Evolutionary conservation across 2,329 filamentous ascomycete species (phyloP).

Genomic region (Dothidotthia symphoricarpi): DNA sequence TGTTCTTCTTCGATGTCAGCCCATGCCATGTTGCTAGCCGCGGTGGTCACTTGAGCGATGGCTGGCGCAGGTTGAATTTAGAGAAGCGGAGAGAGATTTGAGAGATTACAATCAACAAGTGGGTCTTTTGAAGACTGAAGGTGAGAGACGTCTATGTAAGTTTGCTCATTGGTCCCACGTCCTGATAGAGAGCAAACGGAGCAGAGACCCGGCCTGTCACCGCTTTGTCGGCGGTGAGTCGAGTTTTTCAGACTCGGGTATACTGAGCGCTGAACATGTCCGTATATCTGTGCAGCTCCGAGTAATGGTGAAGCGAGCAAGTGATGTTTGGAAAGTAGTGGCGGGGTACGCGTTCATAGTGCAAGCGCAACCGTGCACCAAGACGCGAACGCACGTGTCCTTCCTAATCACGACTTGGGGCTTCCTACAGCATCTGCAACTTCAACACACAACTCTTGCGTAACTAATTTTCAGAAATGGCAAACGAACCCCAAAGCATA

Average conservation of each 20-base stretch:
- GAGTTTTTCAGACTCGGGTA: neutral
- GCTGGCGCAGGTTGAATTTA: neutral
- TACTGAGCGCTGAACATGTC: neutral
- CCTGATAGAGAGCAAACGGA: slow-evolving; percentile 16
- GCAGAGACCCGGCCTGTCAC: slow-evolving; percentile 6
- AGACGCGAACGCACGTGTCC: slow-evolving; percentile 29
- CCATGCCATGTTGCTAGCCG: slow-evolving; percentile 16
- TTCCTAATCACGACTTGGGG: neutral
- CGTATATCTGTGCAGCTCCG: too few species aligned
- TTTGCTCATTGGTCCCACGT: slow-evolving; percentile 10
- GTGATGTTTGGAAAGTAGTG: slow-evolving; percentile 2
- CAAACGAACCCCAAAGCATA: slow-evolving; percentile 55
- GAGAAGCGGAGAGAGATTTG: too few species aligned
- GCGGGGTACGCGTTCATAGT: slow-evolving; percentile 15
- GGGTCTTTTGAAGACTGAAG: neutral
- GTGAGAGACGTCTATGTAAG: slow-evolving; percentile 7
- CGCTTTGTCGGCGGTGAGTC: slow-evolving; percentile 4
- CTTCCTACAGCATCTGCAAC: slow-evolving; percentile 3
- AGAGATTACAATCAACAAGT: too few species aligned
- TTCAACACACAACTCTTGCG: slow-evolving; percentile 1
- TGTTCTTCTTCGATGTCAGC: slow-evolving; percentile 19
- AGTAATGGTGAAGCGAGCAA: too few species aligned
- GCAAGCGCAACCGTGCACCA: too few species aligned
- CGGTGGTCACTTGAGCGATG: neutral
- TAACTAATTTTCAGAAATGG: slow-evolving; percentile 11